Conservation (phyloP, 441 rosid species). For the Pelargonium australe region DNA sequence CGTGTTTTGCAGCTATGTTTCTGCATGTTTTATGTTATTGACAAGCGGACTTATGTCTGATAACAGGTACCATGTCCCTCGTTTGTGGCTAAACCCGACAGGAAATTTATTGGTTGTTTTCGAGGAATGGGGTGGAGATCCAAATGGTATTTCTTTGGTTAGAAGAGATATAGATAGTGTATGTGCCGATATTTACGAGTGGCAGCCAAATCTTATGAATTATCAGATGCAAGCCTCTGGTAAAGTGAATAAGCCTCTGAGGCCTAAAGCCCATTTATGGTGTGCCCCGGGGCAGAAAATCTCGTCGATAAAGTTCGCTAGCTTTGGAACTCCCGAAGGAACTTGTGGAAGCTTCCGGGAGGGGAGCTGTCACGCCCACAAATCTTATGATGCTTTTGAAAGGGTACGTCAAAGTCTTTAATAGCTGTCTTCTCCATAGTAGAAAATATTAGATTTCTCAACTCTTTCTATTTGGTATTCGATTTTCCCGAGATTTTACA, state of each 20-base stretch:
- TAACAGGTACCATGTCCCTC: slow-evolving; percentile 85
- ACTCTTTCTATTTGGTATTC: not conserved
- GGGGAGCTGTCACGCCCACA: slow-evolving; percentile 85
- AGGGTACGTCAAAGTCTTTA: slow-evolving; percentile 38
- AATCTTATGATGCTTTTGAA: slow-evolving; percentile 89
- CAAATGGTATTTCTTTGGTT: slow-evolving; percentile 71
- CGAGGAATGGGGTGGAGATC: slow-evolving; percentile 98
- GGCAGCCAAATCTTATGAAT: slow-evolving; percentile 87
- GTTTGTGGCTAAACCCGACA: slow-evolving; percentile 79
- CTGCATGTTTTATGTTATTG: not conserved
- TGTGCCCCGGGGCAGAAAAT: slow-evolving; percentile 89
- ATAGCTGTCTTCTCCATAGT: too few relatives aligned
- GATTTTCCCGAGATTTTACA: too few relatives aligned
- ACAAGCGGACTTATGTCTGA: not conserved
- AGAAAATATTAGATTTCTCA: not conserved
- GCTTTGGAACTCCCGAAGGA: slow-evolving; percentile 91
- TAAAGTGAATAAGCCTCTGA: slow-evolving; percentile 64
- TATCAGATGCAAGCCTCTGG: slow-evolving; percentile 80
- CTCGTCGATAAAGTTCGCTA: slow-evolving; percentile 71
- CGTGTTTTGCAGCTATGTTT: not conserved
- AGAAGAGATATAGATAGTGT: slow-evolving; percentile 75
- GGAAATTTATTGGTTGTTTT: slow-evolving; percentile 86
- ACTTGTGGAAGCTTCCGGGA: slow-evolving; percentile 73
- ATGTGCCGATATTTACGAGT: slow-evolving; percentile 81
- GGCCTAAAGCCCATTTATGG: slow-evolving; percentile 77